Conservation (phyloP, 2,329 filamentous ascomycete genomes). For the Tolypocladium pustulatum region DNA sequence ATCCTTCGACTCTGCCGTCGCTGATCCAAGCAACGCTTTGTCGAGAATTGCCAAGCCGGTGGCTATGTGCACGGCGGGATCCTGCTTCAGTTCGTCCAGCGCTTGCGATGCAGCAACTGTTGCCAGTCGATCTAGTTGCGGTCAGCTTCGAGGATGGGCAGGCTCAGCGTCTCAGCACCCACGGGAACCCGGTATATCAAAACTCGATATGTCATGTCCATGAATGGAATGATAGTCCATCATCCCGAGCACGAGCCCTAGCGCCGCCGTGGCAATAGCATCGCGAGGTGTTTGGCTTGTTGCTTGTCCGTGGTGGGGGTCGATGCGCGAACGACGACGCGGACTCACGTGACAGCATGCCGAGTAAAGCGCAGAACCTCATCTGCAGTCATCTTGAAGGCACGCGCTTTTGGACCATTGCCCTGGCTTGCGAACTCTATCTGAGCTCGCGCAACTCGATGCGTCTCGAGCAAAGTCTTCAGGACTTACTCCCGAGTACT, state of each 20-base stretch:
- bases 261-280: neutral
- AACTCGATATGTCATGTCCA: conserved; percentile 50
- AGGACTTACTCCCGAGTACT: neutral
- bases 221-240: conserved; percentile 53
- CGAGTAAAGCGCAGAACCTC: neutral
- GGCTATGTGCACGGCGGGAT: conserved; percentile 38
- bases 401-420: neutral
- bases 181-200: conserved; percentile 44
- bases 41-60: conserved; percentile 48
- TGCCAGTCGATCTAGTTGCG: conserved; percentile 55
- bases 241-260: conserved; percentile 12
- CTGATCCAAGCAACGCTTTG: conserved; percentile 22
- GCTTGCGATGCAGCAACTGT: conserved; percentile 68
- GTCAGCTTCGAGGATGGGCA: neutral
- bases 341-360: conserved; percentile 5
- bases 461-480: neutral
- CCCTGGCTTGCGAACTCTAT: neutral
- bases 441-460: neutral
- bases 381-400: neutral
- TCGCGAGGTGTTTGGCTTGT: neutral
- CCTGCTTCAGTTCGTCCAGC: conserved; percentile 46
- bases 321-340: neutral
- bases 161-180: conserved; percentile 9
- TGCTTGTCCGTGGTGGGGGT: neutral
- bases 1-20: conserved; percentile 6